Evolutionary conservation across 345 rosid genomes (phyloP).

Genomic region (Eucalyptus victrix): DNA sequence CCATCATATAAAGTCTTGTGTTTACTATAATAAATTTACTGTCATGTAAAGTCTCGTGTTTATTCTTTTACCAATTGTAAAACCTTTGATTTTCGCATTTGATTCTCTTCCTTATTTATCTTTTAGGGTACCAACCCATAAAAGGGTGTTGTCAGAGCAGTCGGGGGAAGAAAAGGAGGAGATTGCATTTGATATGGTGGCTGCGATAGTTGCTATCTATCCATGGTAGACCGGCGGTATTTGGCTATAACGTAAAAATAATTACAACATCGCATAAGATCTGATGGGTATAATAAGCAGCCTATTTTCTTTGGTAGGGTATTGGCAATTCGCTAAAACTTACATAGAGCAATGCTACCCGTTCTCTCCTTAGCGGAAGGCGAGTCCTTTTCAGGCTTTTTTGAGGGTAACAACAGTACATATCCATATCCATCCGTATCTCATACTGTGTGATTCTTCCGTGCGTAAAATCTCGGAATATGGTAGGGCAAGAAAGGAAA

Average conservation of each 20-base stretch:
- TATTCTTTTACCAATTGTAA: neutral
- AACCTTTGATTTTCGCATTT: neutral
- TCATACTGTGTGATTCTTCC: neutral
- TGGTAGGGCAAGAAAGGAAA: neutral
- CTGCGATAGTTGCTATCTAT: neutral
- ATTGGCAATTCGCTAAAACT: neutral
- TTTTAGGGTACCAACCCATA: neutral
- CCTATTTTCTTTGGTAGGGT: neutral
- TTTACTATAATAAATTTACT: neutral
- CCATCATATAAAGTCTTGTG: neutral
- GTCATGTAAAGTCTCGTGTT: neutral
- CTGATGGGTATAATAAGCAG: neutral
- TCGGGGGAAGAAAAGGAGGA: neutral
- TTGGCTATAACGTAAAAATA: neutral
- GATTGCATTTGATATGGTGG: neutral
- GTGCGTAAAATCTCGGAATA: neutral
- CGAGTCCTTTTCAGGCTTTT: neutral
- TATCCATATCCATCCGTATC: neutral
- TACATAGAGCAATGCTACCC: neutral
- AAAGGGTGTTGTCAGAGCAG: neutral
- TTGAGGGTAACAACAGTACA: neutral
- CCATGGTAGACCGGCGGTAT: neutral
- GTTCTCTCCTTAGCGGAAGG: neutral
- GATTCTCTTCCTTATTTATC: no score
- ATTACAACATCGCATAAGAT: neutral